phyloP scores from a whole-genome alignment of 1,284 basidiomycete genomes.

The Ceratobasidium sp. region DNA sequence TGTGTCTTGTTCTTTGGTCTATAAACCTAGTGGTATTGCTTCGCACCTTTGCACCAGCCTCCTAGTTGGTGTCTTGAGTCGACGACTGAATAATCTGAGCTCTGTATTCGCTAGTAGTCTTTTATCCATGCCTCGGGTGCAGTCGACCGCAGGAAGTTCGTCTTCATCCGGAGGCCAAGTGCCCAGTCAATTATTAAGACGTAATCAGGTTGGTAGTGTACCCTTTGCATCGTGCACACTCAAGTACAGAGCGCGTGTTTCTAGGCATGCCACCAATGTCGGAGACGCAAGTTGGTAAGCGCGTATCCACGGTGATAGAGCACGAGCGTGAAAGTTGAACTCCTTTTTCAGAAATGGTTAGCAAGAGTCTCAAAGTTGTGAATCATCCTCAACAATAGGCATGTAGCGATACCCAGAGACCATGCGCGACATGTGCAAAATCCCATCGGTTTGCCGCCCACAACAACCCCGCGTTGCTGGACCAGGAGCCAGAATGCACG shows the following conservation, averaged over 20 bases:
- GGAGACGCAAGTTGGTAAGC: conserved; percentile 35
- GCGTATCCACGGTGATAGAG: neutral
- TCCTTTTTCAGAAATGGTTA: conserved; percentile 32
- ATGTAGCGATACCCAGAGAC: conserved; percentile 65
- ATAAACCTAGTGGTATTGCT: no score
- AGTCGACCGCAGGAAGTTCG: neutral
- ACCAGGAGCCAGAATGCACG: conserved; percentile 68
- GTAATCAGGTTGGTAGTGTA: conserved; percentile 22
- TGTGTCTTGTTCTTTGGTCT: no score
- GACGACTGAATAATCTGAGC: no score
- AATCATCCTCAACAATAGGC: neutral
- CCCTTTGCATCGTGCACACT: neutral
- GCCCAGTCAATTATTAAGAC: conserved; percentile 12
- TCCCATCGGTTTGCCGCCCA: conserved; percentile 71
- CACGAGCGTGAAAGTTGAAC: neutral
- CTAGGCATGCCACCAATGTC: conserved; percentile 37
- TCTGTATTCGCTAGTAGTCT: no score
- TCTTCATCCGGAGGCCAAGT: neutral
- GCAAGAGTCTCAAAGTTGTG: conserved; percentile 59
- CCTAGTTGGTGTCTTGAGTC: no score
- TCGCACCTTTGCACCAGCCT: neutral
- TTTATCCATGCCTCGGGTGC: neutral
- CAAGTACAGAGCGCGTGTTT: neutral
- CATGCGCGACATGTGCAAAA: conserved; percentile 73
- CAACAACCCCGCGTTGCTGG: conserved; percentile 66